Conservation (phyloP, 495 filamentous ascomycete genomes). For the Cercophora scortea region DNA sequence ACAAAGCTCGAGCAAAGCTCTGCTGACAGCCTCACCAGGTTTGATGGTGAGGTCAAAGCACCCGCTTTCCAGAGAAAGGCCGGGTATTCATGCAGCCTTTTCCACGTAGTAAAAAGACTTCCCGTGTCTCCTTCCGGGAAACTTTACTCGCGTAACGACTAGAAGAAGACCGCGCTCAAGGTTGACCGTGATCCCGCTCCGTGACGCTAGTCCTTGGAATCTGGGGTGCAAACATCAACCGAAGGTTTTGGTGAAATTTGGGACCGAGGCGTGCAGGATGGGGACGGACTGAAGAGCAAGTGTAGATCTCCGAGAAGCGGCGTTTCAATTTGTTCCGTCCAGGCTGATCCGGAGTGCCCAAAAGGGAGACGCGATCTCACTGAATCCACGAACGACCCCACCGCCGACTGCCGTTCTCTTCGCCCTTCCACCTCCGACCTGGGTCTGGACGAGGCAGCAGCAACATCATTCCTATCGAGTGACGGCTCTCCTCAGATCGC, state of each 20-base stretch:
- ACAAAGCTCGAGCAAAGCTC: background rate
- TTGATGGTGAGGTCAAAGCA: slow-evolving; percentile 3
- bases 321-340: slow-evolving; percentile 10
- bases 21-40: background rate
- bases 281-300: too few relatives aligned
- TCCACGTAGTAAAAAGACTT: background rate
- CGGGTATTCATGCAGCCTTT: background rate
- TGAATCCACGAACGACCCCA: background rate
- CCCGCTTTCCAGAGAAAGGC: background rate
- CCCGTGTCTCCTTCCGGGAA: background rate
- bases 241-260: too few relatives aligned
- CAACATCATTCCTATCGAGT: too few relatives aligned
- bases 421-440: too few relatives aligned
- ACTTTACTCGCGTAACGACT: background rate
- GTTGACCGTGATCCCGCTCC: background rate
- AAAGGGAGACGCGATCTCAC: slow-evolving; percentile 13
- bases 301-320: slow-evolving; percentile 2
- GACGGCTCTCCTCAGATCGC: background rate
- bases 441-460: too few relatives aligned
- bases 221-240: background rate
- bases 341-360: slow-evolving; percentile 16
- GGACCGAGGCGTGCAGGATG: too few relatives aligned
- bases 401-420: too few relatives aligned
- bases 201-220: background rate
- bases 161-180: background rate